phyloP scores from a whole-genome alignment of 2,329 filamentous ascomycete species.

The Aureobasidium sp. region DNA sequence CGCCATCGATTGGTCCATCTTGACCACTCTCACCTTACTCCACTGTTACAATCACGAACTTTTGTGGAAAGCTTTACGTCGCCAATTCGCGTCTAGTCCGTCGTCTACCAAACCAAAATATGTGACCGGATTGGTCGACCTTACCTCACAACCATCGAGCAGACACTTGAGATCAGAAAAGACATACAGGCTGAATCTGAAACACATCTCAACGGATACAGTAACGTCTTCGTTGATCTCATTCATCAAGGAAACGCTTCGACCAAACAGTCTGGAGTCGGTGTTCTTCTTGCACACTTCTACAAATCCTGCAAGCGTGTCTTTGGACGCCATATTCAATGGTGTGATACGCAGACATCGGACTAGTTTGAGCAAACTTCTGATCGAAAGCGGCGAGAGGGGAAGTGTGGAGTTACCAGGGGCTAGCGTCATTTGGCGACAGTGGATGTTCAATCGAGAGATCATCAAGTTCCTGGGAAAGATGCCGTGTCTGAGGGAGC shows the following conservation, averaged over 20 bases:
- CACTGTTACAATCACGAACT: constrained; percentile 64
- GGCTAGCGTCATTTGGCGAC: constrained; percentile 45
- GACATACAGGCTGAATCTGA: constrained; percentile 50
- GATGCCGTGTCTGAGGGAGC: constrained; percentile 62
- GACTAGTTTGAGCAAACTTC: constrained; percentile 60
- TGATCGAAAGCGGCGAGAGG: constrained; percentile 62
- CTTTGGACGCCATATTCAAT: constrained; percentile 62
- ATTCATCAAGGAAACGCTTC: constrained; percentile 69
- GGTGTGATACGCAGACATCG: constrained; percentile 63
- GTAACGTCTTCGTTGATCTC: constrained; percentile 60
- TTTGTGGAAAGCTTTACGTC: constrained; percentile 64
- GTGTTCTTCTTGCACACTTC: constrained; percentile 57
- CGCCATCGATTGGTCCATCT: constrained; percentile 64
- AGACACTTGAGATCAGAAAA: not conserved
- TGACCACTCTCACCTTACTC: constrained; percentile 66
- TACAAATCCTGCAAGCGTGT: constrained; percentile 52
- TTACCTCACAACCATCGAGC: not conserved
- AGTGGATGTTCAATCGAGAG: constrained; percentile 64
- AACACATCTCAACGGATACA: constrained; percentile 66
- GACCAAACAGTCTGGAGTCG: constrained; percentile 70
- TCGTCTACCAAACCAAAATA: not conserved
- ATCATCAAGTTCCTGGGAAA: constrained; percentile 65
- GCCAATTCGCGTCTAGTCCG: constrained; percentile 19
- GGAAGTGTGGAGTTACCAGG: constrained; percentile 33
- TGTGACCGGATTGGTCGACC: not conserved